Evolutionary conservation across 2,329 filamentous ascomycete genomes (phyloP).

Genomic region (Sordariomycetes sp.): DNA sequence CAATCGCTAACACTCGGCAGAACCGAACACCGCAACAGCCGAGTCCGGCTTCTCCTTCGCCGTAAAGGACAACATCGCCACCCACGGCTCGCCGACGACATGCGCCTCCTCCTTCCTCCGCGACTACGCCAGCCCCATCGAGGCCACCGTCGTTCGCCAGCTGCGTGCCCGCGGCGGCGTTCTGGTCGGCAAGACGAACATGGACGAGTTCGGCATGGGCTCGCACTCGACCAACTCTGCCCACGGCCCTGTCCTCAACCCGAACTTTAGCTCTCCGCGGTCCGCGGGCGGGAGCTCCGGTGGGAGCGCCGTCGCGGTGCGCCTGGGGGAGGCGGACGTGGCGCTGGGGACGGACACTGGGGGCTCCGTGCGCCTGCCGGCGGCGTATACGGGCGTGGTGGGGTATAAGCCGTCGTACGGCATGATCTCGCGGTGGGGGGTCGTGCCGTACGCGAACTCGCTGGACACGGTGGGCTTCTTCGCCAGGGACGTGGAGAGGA

Average conservation of each 20-base stretch:
- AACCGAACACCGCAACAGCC: neutral
- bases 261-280: constrained; percentile 24
- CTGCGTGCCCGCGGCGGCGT: constrained; percentile 52
- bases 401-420: constrained; percentile 93
- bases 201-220: constrained; percentile 96
- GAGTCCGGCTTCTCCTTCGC: constrained; percentile 36
- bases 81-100: constrained; percentile 58
- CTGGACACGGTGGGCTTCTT: constrained; percentile 82
- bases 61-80: constrained; percentile 72
- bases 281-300: constrained; percentile 88
- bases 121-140: constrained; percentile 64
- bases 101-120: constrained; percentile 69
- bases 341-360: constrained; percentile 91
- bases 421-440: constrained; percentile 72
- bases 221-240: constrained; percentile 67
- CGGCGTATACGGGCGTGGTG: constrained; percentile 72
- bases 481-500: constrained; percentile 38
- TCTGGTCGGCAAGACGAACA: constrained; percentile 72
- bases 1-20: neutral
- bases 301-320: constrained; percentile 81
- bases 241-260: constrained; percentile 53
- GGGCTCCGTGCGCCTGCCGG: constrained; percentile 77
- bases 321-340: constrained; percentile 41
- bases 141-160: constrained; percentile 68
- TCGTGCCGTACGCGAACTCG: constrained; percentile 87